phyloP scores from a whole-genome alignment of 768 basidiomycete species.

The Naganishia vaughanmartiniae region DNA sequence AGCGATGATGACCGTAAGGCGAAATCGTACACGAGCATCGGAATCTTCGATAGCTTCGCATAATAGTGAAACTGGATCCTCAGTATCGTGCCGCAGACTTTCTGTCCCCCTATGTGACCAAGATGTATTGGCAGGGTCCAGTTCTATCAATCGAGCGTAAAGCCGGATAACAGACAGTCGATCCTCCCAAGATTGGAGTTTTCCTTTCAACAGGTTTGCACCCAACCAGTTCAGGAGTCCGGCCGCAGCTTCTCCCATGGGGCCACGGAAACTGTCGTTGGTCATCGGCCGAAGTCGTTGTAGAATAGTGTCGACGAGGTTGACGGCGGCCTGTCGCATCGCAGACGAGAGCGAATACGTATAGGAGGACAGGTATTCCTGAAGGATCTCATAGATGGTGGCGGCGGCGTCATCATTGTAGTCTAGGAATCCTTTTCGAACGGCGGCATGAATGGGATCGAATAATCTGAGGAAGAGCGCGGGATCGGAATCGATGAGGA shows the following conservation, averaged over 20 bases:
- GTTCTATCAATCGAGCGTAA: slow-evolving; percentile 5
- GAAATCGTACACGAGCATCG: slow-evolving; percentile 29
- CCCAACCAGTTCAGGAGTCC: slow-evolving; percentile 24
- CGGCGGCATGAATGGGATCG: slow-evolving; percentile 11
- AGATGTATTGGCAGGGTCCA: slow-evolving; percentile 6
- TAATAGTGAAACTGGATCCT: background rate
- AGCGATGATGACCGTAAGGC: slow-evolving; percentile 23
- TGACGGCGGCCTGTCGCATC: slow-evolving; percentile 11
- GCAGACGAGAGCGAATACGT: slow-evolving; percentile 9
- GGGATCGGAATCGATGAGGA: slow-evolving; percentile 19
- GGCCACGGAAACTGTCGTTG: background rate
- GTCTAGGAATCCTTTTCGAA: slow-evolving; percentile 9
- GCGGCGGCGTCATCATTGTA: slow-evolving; percentile 6
- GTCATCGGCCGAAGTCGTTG: background rate
- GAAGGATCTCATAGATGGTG: slow-evolving; percentile 11
- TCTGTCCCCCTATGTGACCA: slow-evolving; percentile 13
- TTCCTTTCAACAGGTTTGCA: slow-evolving; percentile 18
- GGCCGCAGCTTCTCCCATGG: background rate
- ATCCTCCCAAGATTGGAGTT: slow-evolving; percentile 16
- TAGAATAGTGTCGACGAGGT: slow-evolving; percentile 11
- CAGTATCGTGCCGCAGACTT: background rate
- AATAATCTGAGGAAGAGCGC: slow-evolving; percentile 4
- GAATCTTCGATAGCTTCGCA: slow-evolving; percentile 24
- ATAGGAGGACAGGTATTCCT: slow-evolving; percentile 18
- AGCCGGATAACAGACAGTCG: slow-evolving; percentile 17